Percentiles rank a stretch among this genome's conserved stretches.
Conservation (phyloP, 2,329 filamentous ascomycete genomes). For the Paraconiothyrium brasiliense region DNA sequence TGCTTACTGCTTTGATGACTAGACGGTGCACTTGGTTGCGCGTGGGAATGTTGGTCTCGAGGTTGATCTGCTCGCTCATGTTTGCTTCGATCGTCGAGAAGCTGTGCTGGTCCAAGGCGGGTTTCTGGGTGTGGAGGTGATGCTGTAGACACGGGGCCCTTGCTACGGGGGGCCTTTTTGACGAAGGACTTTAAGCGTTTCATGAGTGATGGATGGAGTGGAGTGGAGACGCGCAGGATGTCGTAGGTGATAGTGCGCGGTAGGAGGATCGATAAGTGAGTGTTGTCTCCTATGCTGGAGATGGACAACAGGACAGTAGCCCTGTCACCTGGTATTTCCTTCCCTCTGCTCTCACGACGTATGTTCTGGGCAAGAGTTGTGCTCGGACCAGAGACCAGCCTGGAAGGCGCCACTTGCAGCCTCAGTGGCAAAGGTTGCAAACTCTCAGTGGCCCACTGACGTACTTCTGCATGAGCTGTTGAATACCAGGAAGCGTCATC, state of each 20-base stretch:
- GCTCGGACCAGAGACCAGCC: constrained; percentile 1
- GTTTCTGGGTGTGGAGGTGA: constrained; percentile 2
- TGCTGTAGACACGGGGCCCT: background rate
- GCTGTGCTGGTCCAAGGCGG: constrained; percentile 8
- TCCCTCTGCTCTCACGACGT: background rate
- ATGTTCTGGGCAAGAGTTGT: constrained; percentile 2
- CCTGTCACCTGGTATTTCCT: background rate
- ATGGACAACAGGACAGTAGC: background rate
- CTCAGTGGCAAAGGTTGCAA: constrained; percentile 1
- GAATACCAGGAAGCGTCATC: background rate
- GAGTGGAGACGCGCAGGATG: constrained; percentile 1
- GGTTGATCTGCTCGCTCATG: background rate
- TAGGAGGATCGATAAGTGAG: background rate
- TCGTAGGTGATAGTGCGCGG: background rate
- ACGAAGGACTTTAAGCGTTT: constrained; percentile 14
- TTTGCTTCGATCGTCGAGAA: constrained; percentile 1
- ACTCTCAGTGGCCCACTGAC: constrained; percentile 6
- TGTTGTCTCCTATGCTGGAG: background rate
- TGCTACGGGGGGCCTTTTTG: constrained; percentile 6
- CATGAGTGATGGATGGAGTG: constrained; percentile 7
- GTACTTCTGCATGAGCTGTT: constrained; percentile 2
- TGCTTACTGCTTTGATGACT: background rate
- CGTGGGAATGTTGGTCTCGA: background rate
- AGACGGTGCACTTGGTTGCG: background rate
- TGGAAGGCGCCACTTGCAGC: constrained; percentile 7